Evolutionary conservation across 495 filamentous ascomycete species (phyloP).

Genomic region (Penicillium coffeae): DNA sequence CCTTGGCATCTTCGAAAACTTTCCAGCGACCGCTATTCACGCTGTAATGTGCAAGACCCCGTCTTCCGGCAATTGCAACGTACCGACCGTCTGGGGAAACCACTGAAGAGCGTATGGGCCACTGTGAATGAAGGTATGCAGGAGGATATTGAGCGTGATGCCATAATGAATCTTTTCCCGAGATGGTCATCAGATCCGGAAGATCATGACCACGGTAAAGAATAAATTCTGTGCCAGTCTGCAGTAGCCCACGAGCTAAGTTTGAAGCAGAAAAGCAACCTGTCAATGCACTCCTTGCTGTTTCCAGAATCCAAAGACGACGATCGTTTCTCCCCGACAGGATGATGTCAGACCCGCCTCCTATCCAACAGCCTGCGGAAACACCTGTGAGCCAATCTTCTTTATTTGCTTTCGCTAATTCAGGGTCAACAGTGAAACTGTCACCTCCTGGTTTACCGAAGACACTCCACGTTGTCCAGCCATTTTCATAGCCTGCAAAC

Average conservation of each 20-base stretch:
- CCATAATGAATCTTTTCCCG: slow-evolving; percentile 90
- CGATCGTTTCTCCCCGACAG: slow-evolving; percentile 65
- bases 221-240: slow-evolving; percentile 79
- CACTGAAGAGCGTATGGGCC: slow-evolving; percentile 82
- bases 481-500: slow-evolving; percentile 87
- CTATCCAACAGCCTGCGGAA: slow-evolving; percentile 75
- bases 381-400: slow-evolving; percentile 82
- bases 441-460: slow-evolving; percentile 84
- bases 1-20: slow-evolving; percentile 73
- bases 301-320: slow-evolving; percentile 82
- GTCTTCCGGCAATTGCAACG: slow-evolving; percentile 86
- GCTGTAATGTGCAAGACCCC: slow-evolving; percentile 94
- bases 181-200: slow-evolving; percentile 83
- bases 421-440: slow-evolving; percentile 69
- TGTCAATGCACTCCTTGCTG: slow-evolving; percentile 84
- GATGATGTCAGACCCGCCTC: slow-evolving; percentile 80
- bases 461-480: slow-evolving; percentile 96
- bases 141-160: slow-evolving; percentile 84
- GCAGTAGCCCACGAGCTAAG: slow-evolving; percentile 79
- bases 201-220: slow-evolving; percentile 91
- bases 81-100: slow-evolving; percentile 92
- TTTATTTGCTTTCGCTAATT: slow-evolving; percentile 57
- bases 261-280: slow-evolving; percentile 90
- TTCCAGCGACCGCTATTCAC: slow-evolving; percentile 94
- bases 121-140: slow-evolving; percentile 80